Percentiles rank a stretch among this genome's conserved stretches.
Conservation (phyloP, 768 basidiomycete genomes). For the Phaffia tasmanica region DNA sequence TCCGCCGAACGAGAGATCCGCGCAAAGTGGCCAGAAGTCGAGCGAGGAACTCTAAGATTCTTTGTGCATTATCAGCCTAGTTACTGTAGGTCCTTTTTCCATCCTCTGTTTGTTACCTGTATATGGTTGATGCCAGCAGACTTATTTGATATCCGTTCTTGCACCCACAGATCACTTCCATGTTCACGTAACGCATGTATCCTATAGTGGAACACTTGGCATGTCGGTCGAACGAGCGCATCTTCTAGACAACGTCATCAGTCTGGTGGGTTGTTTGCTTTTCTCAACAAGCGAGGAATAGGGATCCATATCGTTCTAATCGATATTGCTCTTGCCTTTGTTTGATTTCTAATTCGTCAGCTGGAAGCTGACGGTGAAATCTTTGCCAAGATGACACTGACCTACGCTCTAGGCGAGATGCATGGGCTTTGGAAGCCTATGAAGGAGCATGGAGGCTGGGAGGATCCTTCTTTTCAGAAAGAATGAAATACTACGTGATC, state of each 20-base stretch:
- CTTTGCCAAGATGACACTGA: conserved; percentile 39
- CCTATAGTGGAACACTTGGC: conserved; percentile 51
- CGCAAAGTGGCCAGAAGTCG: conserved; percentile 54
- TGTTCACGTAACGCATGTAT: conserved; percentile 76
- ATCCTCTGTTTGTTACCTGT: background rate
- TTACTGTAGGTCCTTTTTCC: conserved; percentile 56
- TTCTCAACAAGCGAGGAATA: background rate
- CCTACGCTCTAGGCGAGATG: conserved; percentile 71
- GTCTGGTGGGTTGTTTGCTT: conserved; percentile 47
- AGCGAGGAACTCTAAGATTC: conserved; percentile 54
- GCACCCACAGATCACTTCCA: conserved; percentile 72
- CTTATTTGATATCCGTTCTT: too few species aligned
- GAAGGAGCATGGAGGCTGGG: conserved; percentile 29
- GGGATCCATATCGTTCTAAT: background rate
- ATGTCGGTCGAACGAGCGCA: conserved; percentile 85
- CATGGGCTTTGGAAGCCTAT: conserved; percentile 55
- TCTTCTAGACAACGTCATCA: conserved; percentile 81
- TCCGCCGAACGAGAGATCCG: conserved; percentile 48
- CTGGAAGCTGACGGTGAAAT: conserved; percentile 50
- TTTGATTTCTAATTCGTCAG: conserved; percentile 38
- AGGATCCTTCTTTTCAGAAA: background rate
- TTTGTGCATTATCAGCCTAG: conserved; percentile 92
- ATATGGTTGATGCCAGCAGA: too few species aligned
- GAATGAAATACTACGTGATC: background rate
- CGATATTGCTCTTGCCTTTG: background rate